Evolutionary conservation across 208 protist genomes (phyloP).

Genomic region (Wallacemonas rigidus): DNA sequence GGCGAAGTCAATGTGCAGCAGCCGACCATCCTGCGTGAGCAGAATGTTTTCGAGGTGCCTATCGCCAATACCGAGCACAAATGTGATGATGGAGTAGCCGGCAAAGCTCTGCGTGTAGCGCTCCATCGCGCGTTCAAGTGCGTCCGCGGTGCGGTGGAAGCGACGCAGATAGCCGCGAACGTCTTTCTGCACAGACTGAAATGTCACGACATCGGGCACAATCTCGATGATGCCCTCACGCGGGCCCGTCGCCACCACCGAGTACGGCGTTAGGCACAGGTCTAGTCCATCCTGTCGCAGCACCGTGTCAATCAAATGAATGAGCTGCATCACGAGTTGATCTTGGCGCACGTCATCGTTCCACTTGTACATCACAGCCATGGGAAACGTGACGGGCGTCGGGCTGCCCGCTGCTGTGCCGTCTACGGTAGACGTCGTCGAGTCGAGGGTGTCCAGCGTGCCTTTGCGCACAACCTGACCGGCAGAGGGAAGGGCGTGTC

Average conservation of each 20-base stretch:
- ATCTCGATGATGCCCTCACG: constrained; percentile 84
- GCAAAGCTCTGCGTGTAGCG: constrained; percentile 96
- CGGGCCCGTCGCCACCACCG: constrained; percentile 84
- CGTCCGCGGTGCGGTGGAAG: constrained; percentile 74
- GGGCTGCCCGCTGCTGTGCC: not conserved
- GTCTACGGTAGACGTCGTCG: too few species aligned
- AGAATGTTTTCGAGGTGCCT: constrained; percentile 97
- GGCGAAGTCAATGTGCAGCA: constrained; percentile 99
- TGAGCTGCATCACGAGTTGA: constrained; percentile 95
- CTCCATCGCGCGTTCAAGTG: constrained; percentile 78
- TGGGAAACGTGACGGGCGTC: constrained; percentile 3
- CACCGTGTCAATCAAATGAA: constrained; percentile 91
- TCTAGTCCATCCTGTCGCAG: constrained; percentile 94
- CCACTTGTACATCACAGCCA: constrained; percentile 91
- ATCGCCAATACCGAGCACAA: constrained; percentile 97
- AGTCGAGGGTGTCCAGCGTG: too few species aligned
- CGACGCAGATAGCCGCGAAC: constrained; percentile 67
- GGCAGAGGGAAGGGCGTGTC: too few species aligned
- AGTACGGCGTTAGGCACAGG: constrained; percentile 94
- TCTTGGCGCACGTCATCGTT: constrained; percentile 98
- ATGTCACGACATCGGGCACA: constrained; percentile 82
- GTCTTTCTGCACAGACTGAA: constrained; percentile 79
- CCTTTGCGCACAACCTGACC: too few species aligned
- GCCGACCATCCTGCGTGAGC: constrained; percentile 87
- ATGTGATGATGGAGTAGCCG: constrained; percentile 97